Base-by-base conservation (phyloP, 2,329 filamentous ascomycete species). In the Phyllosticta citrichinensis region DNA sequence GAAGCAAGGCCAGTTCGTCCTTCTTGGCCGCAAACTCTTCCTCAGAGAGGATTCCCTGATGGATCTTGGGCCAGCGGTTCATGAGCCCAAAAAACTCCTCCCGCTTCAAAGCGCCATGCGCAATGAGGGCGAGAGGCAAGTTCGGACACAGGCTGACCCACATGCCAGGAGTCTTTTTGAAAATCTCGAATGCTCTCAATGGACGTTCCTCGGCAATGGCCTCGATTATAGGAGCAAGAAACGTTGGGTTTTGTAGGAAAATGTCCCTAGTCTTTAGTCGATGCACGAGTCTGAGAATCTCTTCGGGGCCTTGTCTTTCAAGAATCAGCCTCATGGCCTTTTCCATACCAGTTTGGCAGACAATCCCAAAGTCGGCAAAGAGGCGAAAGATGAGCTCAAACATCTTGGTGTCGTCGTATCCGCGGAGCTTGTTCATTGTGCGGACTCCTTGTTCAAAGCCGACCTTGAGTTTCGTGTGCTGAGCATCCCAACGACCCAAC, bases 51-150 rank as follows among this genome's bases (percentile, higher is more conserved):
- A 8, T 19, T 8, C 12, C 25, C 22, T 12, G 24, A 8, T 6
- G 5, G 6, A 47, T 14, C 10, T 24, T 27, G 20, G 52, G 52
- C 19, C 24, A 33, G 20, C 19, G 55, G 10, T 58, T 25, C 27
- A 62, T 30, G n/a, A 62, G 33, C 1, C 33, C 40, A 25, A 57
- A 55, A 22, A 62, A 40, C 30, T 57, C 60, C 24, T 62, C 60
- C 17, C 55, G 60, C 3, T 50, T 51, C n/a, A 62, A 50, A 11
- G 17, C 20, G 25, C 51, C 60, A 12, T 62, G 52, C 30, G 25
- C 30, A 19, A 62, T 57, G 35, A 62, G 60, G n/a, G 52, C 19
- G n/a, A 62, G 33, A 2, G 56, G 55, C 2, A 62, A 51, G 19
- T 50, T 47, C 8, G 60, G 60, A 20, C 56, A 62, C 9, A 57